Conservation (phyloP, 768 basidiomycete genomes). For the Rhizopogon rudus region DNA sequence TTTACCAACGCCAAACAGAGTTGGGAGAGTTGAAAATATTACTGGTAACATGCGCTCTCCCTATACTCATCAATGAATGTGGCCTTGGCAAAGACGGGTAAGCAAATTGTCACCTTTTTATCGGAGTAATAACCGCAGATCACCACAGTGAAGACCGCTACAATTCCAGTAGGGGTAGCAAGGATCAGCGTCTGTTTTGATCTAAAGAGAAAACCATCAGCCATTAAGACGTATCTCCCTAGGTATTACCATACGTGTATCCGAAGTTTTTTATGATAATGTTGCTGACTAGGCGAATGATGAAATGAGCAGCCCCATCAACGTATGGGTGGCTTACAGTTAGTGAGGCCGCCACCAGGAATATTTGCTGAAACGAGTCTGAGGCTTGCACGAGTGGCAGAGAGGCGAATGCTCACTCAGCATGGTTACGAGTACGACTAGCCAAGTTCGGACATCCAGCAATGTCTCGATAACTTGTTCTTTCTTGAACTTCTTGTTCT, state of each 20-base stretch:
- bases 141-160: constrained; percentile 16
- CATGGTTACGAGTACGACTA: constrained; percentile 23
- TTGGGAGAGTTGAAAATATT: constrained; percentile 14
- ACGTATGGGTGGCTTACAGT: constrained; percentile 7
- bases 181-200: constrained; percentile 18
- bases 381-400: background rate
- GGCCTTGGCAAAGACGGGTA: no score
- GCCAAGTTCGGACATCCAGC: constrained; percentile 22
- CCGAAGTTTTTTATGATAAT: constrained; percentile 20
- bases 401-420: constrained; percentile 8
- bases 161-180: constrained; percentile 16
- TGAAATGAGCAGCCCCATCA: background rate
- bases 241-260: constrained; percentile 9
- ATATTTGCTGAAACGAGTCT: constrained; percentile 11
- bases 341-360: constrained; percentile 16
- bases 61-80: background rate
- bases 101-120: constrained; percentile 6
- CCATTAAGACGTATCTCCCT: background rate
- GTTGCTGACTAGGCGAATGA: constrained; percentile 8
- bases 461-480: constrained; percentile 22
- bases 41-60: constrained; percentile 19
- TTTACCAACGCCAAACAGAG: constrained; percentile 13
- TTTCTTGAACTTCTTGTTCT: constrained; percentile 21
- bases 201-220: background rate
- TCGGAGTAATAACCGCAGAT: constrained; percentile 19